These are phyloP conservation scores for Pyrenophora tritici-repentis DNA, from an alignment of 2,329 filamentous ascomycete genomes.

Conservation along the genomic window DNA sequence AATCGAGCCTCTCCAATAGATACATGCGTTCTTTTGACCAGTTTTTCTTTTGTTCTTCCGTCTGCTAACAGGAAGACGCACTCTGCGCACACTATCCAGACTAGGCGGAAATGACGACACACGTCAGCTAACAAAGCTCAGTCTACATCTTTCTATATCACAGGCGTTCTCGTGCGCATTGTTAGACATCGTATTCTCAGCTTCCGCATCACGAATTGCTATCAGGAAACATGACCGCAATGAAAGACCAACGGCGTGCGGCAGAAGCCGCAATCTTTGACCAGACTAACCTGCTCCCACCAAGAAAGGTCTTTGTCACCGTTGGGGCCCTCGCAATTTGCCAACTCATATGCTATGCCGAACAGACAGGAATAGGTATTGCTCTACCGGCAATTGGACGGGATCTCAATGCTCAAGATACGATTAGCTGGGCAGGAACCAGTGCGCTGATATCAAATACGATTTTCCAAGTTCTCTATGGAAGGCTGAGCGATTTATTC, in stretches of 20 bases:
- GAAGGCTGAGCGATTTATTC: constrained; percentile 65
- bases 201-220: too few relatives aligned
- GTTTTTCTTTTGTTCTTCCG: too few relatives aligned
- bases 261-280: constrained; percentile 25
- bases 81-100: too few relatives aligned
- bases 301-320: constrained; percentile 56
- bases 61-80: too few relatives aligned
- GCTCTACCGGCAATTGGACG: constrained; percentile 44
- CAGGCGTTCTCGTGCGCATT: too few relatives aligned
- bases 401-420: constrained; percentile 49
- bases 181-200: too few relatives aligned
- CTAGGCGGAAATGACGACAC: too few relatives aligned
- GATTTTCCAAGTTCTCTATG: constrained; percentile 68
- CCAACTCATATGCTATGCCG: constrained; percentile 61
- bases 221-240: too few relatives aligned
- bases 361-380: constrained; percentile 61
- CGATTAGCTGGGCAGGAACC: constrained; percentile 62
- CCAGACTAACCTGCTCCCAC: constrained; percentile 63
- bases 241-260: not conserved
- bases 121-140: too few relatives aligned
- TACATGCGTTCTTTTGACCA: too few relatives aligned
- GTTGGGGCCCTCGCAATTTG: constrained; percentile 59
- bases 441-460: constrained; percentile 62
- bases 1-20: too few relatives aligned
- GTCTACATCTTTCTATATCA: too few relatives aligned